Evolutionary conservation across 2,329 filamentous ascomycete genomes (phyloP).

Genomic region (Trichoderma harzianum): DNA sequence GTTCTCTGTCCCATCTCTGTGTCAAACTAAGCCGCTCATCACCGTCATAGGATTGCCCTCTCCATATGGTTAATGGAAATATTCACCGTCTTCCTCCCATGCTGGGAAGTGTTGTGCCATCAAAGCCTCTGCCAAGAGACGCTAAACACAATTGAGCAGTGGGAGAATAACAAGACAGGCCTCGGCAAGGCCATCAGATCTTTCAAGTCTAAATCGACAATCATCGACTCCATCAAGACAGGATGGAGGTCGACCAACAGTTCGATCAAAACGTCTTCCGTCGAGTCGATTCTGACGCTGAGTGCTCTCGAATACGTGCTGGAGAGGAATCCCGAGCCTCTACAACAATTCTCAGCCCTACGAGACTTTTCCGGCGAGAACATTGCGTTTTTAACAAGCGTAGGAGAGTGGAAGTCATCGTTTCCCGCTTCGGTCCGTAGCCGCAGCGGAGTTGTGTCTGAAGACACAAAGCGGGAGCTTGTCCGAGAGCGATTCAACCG

Average conservation of each 20-base stretch:
- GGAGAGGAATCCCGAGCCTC: slow-evolving; percentile 53
- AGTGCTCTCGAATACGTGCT: slow-evolving; percentile 60
- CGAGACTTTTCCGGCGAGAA: slow-evolving; percentile 40
- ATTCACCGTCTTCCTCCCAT: slow-evolving; percentile 60
- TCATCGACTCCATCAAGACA: slow-evolving; percentile 28
- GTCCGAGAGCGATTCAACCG: slow-evolving; percentile 51
- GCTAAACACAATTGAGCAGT: slow-evolving; percentile 42
- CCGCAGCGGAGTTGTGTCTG: slow-evolving; percentile 16
- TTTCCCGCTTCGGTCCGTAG: slow-evolving; percentile 27
- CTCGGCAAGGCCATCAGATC: slow-evolving; percentile 21
- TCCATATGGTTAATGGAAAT: slow-evolving; percentile 60
- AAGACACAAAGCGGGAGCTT: slow-evolving; percentile 28
- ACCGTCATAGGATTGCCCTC: slow-evolving; percentile 36
- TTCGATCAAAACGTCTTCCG: slow-evolving; percentile 25
- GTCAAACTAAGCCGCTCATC: neutral
- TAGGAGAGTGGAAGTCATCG: slow-evolving; percentile 40
- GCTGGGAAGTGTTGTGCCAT: slow-evolving; percentile 52
- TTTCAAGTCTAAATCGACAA: slow-evolving; percentile 23
- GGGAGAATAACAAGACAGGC: slow-evolving; percentile 39
- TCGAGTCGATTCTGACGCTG: slow-evolving; percentile 54
- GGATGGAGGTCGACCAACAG: slow-evolving; percentile 34
- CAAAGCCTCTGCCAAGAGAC: slow-evolving; percentile 41
- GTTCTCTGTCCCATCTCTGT: slow-evolving; percentile 40
- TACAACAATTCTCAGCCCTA: slow-evolving; percentile 62
- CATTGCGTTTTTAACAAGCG: neutral